phyloP scores from a whole-genome alignment of 768 basidiomycete species.

The Trametes punicea region DNA sequence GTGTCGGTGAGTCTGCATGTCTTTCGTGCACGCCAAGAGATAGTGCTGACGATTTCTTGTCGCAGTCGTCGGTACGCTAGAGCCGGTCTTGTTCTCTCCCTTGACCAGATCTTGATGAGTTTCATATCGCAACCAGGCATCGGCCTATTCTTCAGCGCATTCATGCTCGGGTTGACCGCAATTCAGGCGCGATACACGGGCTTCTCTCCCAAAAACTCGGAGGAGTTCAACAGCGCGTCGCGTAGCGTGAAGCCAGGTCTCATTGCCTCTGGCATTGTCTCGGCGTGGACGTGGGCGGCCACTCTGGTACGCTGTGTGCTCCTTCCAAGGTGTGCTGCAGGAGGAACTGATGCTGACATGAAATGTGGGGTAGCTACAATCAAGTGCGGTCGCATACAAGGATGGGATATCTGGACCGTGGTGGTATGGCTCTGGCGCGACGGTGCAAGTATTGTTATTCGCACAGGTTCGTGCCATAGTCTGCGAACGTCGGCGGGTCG shows the following conservation, averaged over 20 bases:
- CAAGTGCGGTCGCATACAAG: constrained; percentile 80
- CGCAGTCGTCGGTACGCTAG: constrained; percentile 49
- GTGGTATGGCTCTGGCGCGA: constrained; percentile 92
- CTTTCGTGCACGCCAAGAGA: no score
- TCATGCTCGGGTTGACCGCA: constrained; percentile 76
- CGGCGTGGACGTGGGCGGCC: constrained; percentile 90
- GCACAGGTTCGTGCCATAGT: constrained; percentile 50
- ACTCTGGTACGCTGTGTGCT: constrained; percentile 48
- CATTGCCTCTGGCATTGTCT: constrained; percentile 90
- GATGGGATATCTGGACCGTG: constrained; percentile 84
- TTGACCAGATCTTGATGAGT: not conserved
- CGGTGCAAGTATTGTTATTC: constrained; percentile 87
- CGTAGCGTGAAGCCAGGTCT: constrained; percentile 86
- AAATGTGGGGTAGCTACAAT: constrained; percentile 53
- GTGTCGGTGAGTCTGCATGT: constrained; percentile 50
- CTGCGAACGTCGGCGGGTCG: no score
- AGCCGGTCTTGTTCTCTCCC: constrained; percentile 9
- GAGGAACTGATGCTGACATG: not conserved
- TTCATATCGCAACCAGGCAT: constrained; percentile 56
- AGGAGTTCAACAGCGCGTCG: constrained; percentile 82
- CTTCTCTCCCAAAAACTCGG: constrained; percentile 73
- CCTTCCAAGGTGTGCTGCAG: not conserved
- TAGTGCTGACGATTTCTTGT: not conserved
- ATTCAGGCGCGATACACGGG: constrained; percentile 83
- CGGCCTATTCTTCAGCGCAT: constrained; percentile 80